Evolutionary conservation across 1,139 yeast species (phyloP).

Genomic region (Nakaseomyces nivariensis): DNA sequence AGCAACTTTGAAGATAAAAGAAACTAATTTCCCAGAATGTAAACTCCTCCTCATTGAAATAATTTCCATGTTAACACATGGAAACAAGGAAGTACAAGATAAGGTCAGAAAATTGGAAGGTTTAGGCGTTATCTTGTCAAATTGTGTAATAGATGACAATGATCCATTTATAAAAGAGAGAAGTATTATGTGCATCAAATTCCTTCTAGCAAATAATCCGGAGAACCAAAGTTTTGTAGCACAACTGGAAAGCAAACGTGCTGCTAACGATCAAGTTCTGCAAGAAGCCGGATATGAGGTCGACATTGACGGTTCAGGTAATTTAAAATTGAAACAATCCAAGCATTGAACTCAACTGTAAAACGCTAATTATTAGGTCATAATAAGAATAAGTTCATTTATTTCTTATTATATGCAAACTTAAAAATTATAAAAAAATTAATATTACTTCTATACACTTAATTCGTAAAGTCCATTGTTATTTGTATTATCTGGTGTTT

Average conservation of each 20-base stretch:
- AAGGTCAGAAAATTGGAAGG: conserved; percentile 56
- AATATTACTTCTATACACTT: conserved; percentile 1
- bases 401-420: conserved; percentile 2
- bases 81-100: conserved; percentile 54
- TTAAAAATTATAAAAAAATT: conserved; percentile 1
- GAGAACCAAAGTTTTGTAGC: conserved; percentile 71
- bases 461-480: not conserved
- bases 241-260: conserved; percentile 45
- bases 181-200: conserved; percentile 67
- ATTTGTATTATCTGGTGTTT: conserved; percentile 2
- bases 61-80: conserved; percentile 44
- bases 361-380: not conserved
- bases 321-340: conserved; percentile 32
- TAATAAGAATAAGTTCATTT: not conserved
- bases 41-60: conserved; percentile 56
- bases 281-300: conserved; percentile 53
- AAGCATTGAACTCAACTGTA: conserved; percentile 1
- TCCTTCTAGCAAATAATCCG: conserved; percentile 50
- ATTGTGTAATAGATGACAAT: conserved; percentile 75
- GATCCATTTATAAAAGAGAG: conserved; percentile 87
- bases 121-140: conserved; percentile 60
- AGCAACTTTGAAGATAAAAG: conserved; percentile 16
- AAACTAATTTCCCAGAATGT: conserved; percentile 45
- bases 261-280: conserved; percentile 40
- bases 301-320: conserved; percentile 42